Base-by-base conservation (phyloP, 2,329 filamentous ascomycete species). In the Pseudogymnoascus sp. region DNA sequence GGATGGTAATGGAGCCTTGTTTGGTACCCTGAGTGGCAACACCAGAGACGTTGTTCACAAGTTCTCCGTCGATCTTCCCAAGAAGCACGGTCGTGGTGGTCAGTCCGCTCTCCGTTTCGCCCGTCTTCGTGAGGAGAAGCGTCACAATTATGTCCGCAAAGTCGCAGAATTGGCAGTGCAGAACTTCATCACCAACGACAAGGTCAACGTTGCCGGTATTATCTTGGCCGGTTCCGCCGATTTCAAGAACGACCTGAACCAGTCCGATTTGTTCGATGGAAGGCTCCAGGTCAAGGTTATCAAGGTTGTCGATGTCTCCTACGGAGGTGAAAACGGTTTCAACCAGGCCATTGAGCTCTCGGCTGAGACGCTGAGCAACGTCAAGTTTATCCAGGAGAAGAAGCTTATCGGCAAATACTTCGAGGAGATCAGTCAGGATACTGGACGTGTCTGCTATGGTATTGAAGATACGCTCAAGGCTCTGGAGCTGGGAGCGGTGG, bases 301-400 rank as follows among this genome's bases (percentile, higher is more conserved):
- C 84, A 99, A 99, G 80, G 90, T 99, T 48, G 95, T 99, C 36
- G 94, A 99, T 75, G 95, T 99, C 48, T 97, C 93, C 12, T 99
- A 99, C 72, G 94, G 94, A 76, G 94, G 94, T 70, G 95, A 99
- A 80, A 97, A 97, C 81, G 94, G 94, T 55, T 99, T 99, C 84
- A 99, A 99, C 81, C 95, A 99, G 80, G 94, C 94, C 64, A 99
- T 99, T 67, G 94, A 99, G 74, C 78, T 99, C 71, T 89, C 94
- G 27, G 85, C 92, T 6, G 95, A 99, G 81, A 99, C 94, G 6
- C 84, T 99, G 58, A 90, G 92, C 78, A 99, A 97, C 74, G 94
- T 99, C 84, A 99, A 99, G 80, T 99, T 99, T 77, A 97, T 99
- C 75, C 94, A 99, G 79, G 94, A 99, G 84, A 99, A 99, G 89